A percentile compares a stretch with the other conserved stretches of the same genome.
Conservation (phyloP, 768 basidiomycete genomes). For the Tephrocybe sp. region DNA sequence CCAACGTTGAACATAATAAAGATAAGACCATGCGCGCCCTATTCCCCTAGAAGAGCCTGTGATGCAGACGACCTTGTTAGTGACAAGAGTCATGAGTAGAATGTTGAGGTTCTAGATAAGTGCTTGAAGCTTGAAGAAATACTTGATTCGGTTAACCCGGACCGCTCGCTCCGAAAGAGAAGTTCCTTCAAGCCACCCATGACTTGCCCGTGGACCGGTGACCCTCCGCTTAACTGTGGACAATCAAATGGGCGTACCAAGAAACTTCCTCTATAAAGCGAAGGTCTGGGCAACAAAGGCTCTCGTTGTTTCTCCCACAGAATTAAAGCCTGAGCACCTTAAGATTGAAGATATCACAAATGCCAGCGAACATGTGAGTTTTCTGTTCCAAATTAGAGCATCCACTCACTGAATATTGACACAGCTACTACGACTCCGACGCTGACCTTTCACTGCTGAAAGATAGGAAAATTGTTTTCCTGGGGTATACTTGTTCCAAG, state of each 20-base stretch:
- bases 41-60: constrained; percentile 78
- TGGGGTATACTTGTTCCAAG: constrained; percentile 42
- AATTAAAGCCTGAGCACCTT: too few relatives aligned
- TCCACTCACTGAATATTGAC: background rate
- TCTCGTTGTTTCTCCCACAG: too few relatives aligned
- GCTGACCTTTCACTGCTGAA: constrained; percentile 50
- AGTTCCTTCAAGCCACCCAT: too few relatives aligned
- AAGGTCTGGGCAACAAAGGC: too few relatives aligned
- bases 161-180: background rate
- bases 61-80: constrained; percentile 64
- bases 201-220: too few relatives aligned
- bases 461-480: constrained; percentile 56
- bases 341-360: constrained; percentile 15
- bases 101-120: background rate
- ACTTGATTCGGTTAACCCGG: too few relatives aligned
- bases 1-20: background rate
- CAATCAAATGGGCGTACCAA: too few relatives aligned
- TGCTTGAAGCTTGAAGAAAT: background rate
- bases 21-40: constrained; percentile 55
- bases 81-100: constrained; percentile 39
- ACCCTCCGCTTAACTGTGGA: too few relatives aligned
- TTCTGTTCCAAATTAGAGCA: background rate
- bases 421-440: constrained; percentile 61
- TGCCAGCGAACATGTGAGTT: constrained; percentile 58
- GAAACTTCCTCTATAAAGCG: constrained; percentile 1